Evolutionary conservation across 73 alveolate genomes (phyloP).

Genomic region (Stentor roeselii): DNA sequence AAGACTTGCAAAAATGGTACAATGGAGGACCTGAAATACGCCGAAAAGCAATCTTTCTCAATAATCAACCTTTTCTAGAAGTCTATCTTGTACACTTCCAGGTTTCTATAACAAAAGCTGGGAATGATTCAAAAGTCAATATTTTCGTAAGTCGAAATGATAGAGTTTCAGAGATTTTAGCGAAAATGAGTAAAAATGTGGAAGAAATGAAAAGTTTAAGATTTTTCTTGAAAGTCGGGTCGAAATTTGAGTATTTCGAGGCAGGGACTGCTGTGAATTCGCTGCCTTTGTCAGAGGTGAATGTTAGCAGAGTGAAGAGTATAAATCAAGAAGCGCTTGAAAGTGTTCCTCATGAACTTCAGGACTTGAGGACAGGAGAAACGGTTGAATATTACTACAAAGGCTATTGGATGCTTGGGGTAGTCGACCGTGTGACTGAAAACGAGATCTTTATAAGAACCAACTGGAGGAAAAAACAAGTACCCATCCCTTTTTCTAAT

Average conservation of each 20-base stretch:
- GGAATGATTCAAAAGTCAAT: background rate
- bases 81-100: background rate
- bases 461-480: background rate
- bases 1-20: conserved; percentile 59
- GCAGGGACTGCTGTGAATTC: background rate
- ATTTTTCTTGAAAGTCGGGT: too few species aligned
- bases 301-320: background rate
- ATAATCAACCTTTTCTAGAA: background rate
- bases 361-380: background rate
- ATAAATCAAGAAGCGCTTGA: background rate
- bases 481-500: background rate
- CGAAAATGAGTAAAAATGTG: too few species aligned
- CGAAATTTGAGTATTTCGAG: background rate
- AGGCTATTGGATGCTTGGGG: conserved; percentile 14
- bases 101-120: background rate
- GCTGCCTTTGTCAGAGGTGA: background rate
- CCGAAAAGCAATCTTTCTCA: conserved; percentile 33
- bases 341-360: background rate
- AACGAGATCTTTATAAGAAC: background rate
- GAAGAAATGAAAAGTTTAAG: background rate
- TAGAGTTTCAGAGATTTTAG: background rate
- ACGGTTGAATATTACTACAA: background rate
- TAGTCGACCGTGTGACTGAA: background rate
- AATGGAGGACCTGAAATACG: conserved; percentile 77
- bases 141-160: background rate